Base-by-base conservation (phyloP, 306 rosid species). In the Sphenostylis stenocarpa region DNA sequence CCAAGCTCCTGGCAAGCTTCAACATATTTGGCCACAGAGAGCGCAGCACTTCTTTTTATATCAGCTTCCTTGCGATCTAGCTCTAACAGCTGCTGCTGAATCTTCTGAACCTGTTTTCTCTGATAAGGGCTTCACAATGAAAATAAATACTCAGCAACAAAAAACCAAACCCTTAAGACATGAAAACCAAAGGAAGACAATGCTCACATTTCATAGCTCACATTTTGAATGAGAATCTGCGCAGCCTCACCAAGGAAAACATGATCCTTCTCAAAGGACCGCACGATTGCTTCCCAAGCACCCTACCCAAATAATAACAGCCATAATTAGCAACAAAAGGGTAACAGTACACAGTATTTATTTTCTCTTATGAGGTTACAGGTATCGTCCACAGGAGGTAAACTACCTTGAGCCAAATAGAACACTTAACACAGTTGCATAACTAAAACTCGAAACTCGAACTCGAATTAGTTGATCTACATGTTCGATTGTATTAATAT, bases 1-100 rank as follows among this genome's bases (percentile, higher is more conserved):
- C 98, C 94, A 80, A 94, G 97, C 87, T 95, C 97, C 84, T 90
- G 97, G 75, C 99, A 95, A 82, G 99, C 97, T 88, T 95, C 99
- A 28, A 67, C 85, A 72, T 92, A 95, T 82, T 85, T 95, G 51
- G 84, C 79, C 26, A 93, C 97, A 10, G 96, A 95, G 34, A 90
- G 86, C 45, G 96, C 87, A 9, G 97, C 91, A 67, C 82, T 90
- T 88, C 97, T 88, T 89, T 89, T 92, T 72, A 88, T 84, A 85
- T 95, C 99, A 80, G 91, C 83, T 84, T 95, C 99, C 84, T 92
- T 95, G 64, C 96, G 99, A 70, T 95, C 99, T 38, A 95, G 83
- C 66, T 95, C 97, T n/a, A 82, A 81, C 55, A 92, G 84, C 77
- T 95, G 99, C 82, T 92, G 99, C 52, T 95, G 97, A 85, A 90